A percentile compares a stretch with the other conserved stretches of the same genome.
Evolutionary conservation across 768 basidiomycete genomes (phyloP).

Genomic region (Calvatia gigantea): DNA sequence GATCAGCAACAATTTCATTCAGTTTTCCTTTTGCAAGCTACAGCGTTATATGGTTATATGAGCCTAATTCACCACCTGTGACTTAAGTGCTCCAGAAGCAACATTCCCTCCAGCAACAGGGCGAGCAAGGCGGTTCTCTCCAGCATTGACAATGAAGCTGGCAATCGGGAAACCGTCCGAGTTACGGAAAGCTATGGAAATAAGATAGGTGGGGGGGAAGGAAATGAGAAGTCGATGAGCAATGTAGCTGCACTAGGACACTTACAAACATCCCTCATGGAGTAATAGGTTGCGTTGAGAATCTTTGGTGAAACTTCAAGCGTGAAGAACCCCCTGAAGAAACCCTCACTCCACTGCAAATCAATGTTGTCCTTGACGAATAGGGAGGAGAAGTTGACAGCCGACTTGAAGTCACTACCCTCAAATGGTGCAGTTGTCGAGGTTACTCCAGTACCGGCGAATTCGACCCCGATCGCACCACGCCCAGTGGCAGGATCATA

Average conservation of each 20-base stretch:
- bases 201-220: background rate
- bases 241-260: slow-evolving; percentile 3
- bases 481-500: slow-evolving; percentile 46
- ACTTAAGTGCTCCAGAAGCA: slow-evolving; percentile 40
- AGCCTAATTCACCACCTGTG: slow-evolving; percentile 12
- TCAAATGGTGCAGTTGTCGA: slow-evolving; percentile 44
- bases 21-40: no score
- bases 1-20: no score
- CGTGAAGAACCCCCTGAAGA: slow-evolving; percentile 57
- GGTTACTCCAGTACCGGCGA: slow-evolving; percentile 60
- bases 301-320: slow-evolving; percentile 42
- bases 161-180: slow-evolving; percentile 43
- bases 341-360: slow-evolving; percentile 60
- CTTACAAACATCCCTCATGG: slow-evolving; percentile 46
- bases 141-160: slow-evolving; percentile 36
- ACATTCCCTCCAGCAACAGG: slow-evolving; percentile 48
- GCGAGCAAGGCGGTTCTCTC: slow-evolving; percentile 42
- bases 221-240: background rate
- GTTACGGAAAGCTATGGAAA: slow-evolving; percentile 35
- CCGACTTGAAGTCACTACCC: slow-evolving; percentile 30
- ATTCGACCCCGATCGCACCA: slow-evolving; percentile 56
- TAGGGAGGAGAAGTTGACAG: slow-evolving; percentile 33
- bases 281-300: slow-evolving; percentile 51
- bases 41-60: no score
- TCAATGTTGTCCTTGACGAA: slow-evolving; percentile 42